Evolutionary conservation across 2,329 filamentous ascomycete species (phyloP), one percentile per base, ranked within the genome.

Genomic region (Chaetomium sp.): DNA sequence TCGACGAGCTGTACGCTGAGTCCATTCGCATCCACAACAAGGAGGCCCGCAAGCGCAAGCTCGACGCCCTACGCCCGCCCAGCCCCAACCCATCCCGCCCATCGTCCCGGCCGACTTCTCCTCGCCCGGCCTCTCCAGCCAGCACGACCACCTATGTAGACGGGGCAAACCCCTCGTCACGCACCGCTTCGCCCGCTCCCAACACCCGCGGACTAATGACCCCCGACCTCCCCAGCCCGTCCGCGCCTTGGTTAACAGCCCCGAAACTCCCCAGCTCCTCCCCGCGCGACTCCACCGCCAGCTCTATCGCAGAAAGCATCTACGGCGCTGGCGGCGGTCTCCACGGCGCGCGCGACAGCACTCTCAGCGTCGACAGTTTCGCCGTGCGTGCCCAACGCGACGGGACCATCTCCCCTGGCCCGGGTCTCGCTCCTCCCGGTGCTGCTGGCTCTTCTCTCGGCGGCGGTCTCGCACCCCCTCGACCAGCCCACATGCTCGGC

Each of bases 1-100:
- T 86, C 8, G 82, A 85, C 59, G 81, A 79, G 42, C 74, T 87
- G 14, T 83, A 87, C 64, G 71, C 71, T 11, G 81, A 78, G 8
- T 76, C 82, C 0, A 85, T 86, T 65, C 77, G 78, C 50, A 74
- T 83, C 48, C 68, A 69, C 56, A 55, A 65, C 42, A 70, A 70
- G 60, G 67, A 69, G 58, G 62, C 65, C 19, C 61, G 61, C 53
- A 65, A 64, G 59, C 63, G 57, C 55, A 65, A 65, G 56, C 48
- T 64, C 6, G 63, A 64, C 3, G 46, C 62, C n/a, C 56, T 65
- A 42, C 49, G 55, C 8, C 42, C 54, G 1, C 46, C 37, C 14
- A 57, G 52, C 40, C 53, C 61, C 1, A 52, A 49, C 27, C 44
- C 53, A 4, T 60, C 59, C 5, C 53, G 61, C 32, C 62, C 62